These are phyloP conservation scores for Albugo laibachii DNA, from an alignment of 352 stramenopile species.

Conservation along the genomic window DNA sequence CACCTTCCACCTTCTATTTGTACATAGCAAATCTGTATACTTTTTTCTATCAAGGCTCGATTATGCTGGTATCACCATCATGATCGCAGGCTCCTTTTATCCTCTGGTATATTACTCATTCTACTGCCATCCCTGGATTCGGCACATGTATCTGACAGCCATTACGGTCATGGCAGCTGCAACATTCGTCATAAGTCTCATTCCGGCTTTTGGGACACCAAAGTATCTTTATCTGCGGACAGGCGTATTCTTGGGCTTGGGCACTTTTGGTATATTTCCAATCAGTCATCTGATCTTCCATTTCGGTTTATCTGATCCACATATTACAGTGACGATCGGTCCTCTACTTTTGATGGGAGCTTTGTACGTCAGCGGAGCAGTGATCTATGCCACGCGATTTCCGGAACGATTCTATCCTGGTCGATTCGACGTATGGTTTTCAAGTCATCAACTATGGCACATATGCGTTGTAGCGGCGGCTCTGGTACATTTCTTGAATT, in stretches of 20 bases:
- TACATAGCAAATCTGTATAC: constrained; percentile 50
- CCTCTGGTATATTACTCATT: constrained; percentile 81
- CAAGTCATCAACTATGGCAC: constrained; percentile 77
- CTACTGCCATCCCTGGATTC: constrained; percentile 55
- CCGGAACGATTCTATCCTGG: constrained; percentile 70
- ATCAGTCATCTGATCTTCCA: constrained; percentile 57
- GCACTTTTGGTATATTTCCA: constrained; percentile 64
- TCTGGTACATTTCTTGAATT: constrained; percentile 68
- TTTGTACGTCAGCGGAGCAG: constrained; percentile 57
- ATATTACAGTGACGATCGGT: constrained; percentile 71
- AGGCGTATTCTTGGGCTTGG: constrained; percentile 53
- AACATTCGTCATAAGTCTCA: constrained; percentile 48
- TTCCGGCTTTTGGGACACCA: constrained; percentile 45
- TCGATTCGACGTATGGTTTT: constrained; percentile 71
- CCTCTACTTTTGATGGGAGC: constrained; percentile 51
- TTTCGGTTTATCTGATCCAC: constrained; percentile 56
- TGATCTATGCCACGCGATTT: constrained; percentile 75
- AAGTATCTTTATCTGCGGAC: constrained; percentile 55
- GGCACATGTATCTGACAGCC: constrained; percentile 35
- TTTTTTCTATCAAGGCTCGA: constrained; percentile 63
- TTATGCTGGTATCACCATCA: constrained; percentile 72
- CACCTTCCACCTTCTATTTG: constrained; percentile 72
- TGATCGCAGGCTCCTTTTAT: constrained; percentile 74
- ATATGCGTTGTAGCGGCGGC: constrained; percentile 72
- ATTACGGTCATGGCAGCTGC: constrained; percentile 45